Evolutionary conservation across 768 basidiomycete species (phyloP), one percentile per base, ranked within the genome.

Genomic region (Lenzites betulinus): DNA sequence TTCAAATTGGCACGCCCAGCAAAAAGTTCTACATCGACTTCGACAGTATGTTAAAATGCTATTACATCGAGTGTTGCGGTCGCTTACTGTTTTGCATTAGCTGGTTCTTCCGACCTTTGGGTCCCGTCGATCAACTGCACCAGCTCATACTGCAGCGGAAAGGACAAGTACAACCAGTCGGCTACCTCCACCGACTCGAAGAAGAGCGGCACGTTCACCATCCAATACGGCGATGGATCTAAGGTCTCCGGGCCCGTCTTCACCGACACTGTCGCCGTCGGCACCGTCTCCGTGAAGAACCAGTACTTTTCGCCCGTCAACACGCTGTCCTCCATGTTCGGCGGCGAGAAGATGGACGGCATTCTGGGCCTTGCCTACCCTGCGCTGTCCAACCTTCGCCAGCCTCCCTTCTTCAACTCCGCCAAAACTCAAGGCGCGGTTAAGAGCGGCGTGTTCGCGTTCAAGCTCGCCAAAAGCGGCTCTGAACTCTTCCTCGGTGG

Each of bases 1-100:
- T 83, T 41, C 66, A 66, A 18, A 76, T 83, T 18, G 83, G 83
- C 13, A 81, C 77, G 15, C 83, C 83, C n/a, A 63, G 61, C 2
- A 69, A 73, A 60, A 65, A 61, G 7, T 68, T 75, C 54, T 7
- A 35, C 30, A 59, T 65, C 13, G 57, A 65, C 50, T 65, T 65
- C 20, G 64, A 65, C 51, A 65, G 62, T 63, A 25, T 26, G 62
- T 52, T 15, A 3, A 11, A 2, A 11, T n/a, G 16, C 20, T 18
- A 3, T 0, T 26, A 12, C 36, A 22, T 12, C 44, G 9, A 15
- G 7, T 2, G 1, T 12, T 23, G 20, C 39, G 20, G 7, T 20
- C 22, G 8, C 8, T 39, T 3, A 41, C 15, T 16, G 7, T 39
- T 8, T 16, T 26, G 11, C 11, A 13, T 2, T 23, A 64, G 63